These are phyloP conservation scores for Colletotrichum theobromicola DNA, from an alignment of 2,329 filamentous ascomycete species.

Conservation along the genomic window DNA sequence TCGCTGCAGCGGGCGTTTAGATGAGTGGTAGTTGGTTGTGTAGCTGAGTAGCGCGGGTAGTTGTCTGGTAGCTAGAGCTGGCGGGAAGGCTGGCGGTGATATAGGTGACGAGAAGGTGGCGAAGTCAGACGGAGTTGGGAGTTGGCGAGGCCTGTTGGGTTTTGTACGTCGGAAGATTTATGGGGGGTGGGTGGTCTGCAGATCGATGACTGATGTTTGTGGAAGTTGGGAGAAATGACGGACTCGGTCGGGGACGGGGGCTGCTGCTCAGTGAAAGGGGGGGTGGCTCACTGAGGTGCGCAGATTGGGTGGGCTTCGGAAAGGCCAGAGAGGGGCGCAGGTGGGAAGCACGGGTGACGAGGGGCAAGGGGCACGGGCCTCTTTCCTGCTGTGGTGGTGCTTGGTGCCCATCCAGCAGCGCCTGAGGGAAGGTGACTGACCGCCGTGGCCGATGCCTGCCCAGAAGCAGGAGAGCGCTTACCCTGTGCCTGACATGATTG, in stretches of 20 bases:
- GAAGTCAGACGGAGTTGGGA: slow-evolving; percentile 16
- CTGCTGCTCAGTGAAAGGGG: neutral
- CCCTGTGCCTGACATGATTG: neutral
- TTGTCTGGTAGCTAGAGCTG: neutral
- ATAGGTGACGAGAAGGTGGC: slow-evolving; percentile 13
- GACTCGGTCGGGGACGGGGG: slow-evolving; percentile 10
- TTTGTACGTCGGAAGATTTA: slow-evolving; percentile 23
- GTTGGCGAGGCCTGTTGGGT: slow-evolving; percentile 8
- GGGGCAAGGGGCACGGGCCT: neutral
- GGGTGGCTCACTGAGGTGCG: neutral
- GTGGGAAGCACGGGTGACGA: neutral
- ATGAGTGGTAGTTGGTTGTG: neutral
- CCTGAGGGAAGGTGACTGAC: neutral
- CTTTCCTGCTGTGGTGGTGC: neutral
- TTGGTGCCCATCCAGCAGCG: neutral
- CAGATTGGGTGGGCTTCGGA: neutral
- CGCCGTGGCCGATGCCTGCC: neutral
- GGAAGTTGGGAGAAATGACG: slow-evolving; percentile 18
- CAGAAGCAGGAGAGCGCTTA: neutral
- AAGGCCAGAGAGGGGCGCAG: neutral
- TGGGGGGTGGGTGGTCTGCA: slow-evolving; percentile 16
- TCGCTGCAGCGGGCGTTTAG: slow-evolving; percentile 41
- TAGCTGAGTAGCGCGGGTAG: neutral
- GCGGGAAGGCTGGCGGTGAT: neutral
- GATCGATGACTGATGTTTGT: slow-evolving; percentile 17